phyloP scores from a whole-genome alignment of 108 stramenopile genomes.

The Discostella pseudostelligera region DNA sequence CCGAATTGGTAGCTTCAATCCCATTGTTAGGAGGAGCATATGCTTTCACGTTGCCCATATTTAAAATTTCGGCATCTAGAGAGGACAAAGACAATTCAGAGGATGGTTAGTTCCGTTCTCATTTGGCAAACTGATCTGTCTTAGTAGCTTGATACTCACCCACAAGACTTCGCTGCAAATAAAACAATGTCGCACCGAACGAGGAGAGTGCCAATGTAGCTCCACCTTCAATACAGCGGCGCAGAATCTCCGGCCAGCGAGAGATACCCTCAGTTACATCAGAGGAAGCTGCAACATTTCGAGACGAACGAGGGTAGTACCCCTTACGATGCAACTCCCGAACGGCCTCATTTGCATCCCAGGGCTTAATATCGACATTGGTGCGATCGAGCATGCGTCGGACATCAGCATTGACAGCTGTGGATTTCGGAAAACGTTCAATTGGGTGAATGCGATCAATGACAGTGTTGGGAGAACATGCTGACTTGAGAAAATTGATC shows the following conservation, averaged over 20 bases:
- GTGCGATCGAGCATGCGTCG: constrained; percentile 57
- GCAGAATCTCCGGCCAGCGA: constrained; percentile 87
- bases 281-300: constrained; percentile 19
- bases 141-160: constrained; percentile 28
- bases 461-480: constrained; percentile 24
- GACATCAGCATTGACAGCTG: constrained; percentile 59
- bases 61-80: constrained; percentile 80
- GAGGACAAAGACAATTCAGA: background rate
- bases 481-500: constrained; percentile 45
- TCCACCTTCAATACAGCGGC: constrained; percentile 74
- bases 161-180: constrained; percentile 89
- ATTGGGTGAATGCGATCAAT: constrained; percentile 51
- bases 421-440: constrained; percentile 73
- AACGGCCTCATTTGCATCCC: constrained; percentile 77
- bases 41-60: constrained; percentile 87
- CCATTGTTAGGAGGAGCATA: constrained; percentile 46
- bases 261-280: constrained; percentile 24
- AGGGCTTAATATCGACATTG: constrained; percentile 60
- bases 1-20: constrained; percentile 1
- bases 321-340: constrained; percentile 69
- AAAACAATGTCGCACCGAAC: constrained; percentile 87
- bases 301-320: constrained; percentile 80
- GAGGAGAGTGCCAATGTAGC: constrained; percentile 78
- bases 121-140: background rate
- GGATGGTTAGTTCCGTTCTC: background rate